These are phyloP conservation scores for Gnomoniopsis smithogilvyi DNA, from an alignment of 2,329 filamentous ascomycete genomes.

Conservation along the genomic window DNA sequence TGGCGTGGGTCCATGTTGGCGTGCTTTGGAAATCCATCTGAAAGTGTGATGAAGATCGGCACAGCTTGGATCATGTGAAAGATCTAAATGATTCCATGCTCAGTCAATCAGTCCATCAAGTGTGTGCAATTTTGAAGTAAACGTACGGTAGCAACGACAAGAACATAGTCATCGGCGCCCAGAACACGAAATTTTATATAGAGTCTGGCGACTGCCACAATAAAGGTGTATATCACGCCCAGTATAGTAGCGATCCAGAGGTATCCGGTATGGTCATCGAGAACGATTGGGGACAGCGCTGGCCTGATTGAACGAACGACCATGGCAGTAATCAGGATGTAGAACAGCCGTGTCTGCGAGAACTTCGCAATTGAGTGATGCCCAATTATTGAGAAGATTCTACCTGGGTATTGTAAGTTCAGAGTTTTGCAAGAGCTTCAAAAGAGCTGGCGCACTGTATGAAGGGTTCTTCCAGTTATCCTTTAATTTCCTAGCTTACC, in stretches of 20 bases:
- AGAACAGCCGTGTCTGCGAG: no score
- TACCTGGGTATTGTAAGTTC: no score
- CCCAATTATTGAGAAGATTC: no score
- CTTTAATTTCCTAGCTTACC: no score
- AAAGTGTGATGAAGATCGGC: background rate
- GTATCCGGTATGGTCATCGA: background rate
- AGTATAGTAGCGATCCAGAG: constrained; percentile 21
- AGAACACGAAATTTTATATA: background rate
- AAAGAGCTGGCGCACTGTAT: no score
- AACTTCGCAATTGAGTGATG: no score
- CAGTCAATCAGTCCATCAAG: background rate
- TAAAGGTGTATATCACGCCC: constrained; percentile 15
- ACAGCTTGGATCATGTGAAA: background rate
- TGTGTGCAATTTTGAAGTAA: background rate
- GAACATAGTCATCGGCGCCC: background rate
- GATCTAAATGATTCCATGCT: background rate
- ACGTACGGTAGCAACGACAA: background rate
- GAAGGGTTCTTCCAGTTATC: no score
- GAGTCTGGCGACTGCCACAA: background rate
- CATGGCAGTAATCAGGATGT: background rate
- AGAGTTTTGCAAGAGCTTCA: no score
- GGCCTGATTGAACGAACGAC: background rate
- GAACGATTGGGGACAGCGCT: background rate
- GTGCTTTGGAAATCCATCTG: background rate
- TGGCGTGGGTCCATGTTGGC: background rate